Evolutionary conservation across 176 grass and related monocot genomes (phyloP).

Genomic region (Musa beccarii): DNA sequence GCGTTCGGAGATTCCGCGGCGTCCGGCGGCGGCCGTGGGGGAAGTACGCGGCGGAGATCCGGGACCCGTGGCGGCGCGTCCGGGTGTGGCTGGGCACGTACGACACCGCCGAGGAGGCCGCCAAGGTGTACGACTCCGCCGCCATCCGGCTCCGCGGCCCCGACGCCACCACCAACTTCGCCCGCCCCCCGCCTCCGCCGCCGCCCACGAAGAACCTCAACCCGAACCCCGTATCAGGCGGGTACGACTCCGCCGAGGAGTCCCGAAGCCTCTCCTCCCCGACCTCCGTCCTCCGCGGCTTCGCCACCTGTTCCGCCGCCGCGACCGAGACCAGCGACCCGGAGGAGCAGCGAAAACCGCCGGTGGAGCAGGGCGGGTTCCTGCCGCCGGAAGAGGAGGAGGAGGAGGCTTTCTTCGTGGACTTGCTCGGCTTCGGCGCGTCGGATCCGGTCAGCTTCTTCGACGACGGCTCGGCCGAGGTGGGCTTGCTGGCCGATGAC

Average conservation of each 20-base stretch:
- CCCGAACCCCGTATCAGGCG: slow-evolving; percentile 25
- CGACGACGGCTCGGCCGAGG: neutral
- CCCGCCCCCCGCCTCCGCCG: slow-evolving; percentile 8
- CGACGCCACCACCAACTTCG: slow-evolving; percentile 77
- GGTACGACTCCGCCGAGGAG: slow-evolving; percentile 66
- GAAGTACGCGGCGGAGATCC: slow-evolving; percentile 95
- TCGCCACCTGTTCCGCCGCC: slow-evolving; percentile 10
- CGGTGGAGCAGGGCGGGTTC: neutral
- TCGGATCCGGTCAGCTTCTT: slow-evolving; percentile 23
- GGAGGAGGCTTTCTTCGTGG: slow-evolving; percentile 32
- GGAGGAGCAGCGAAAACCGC: neutral
- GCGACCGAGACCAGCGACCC: neutral
- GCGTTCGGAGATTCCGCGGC: slow-evolving; percentile 65
- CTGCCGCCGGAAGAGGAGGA: slow-evolving; percentile 27
- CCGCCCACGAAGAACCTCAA: slow-evolving; percentile 29
- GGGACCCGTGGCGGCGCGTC: slow-evolving; percentile 65
- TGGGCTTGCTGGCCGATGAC: neutral
- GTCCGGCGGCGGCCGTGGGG: slow-evolving; percentile 78
- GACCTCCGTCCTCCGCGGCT: slow-evolving; percentile 66
- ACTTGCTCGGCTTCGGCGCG: slow-evolving; percentile 23
- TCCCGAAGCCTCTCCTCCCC: slow-evolving; percentile 54
- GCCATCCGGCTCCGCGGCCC: slow-evolving; percentile 77
- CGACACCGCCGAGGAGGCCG: slow-evolving; percentile 85
- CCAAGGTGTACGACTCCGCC: slow-evolving; percentile 73
- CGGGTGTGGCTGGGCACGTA: slow-evolving; percentile 89